Evolutionary conservation across 2,329 filamentous ascomycete species (phyloP), one percentile per base, ranked within the genome.

Genomic region (Proliferodiscus dingleyae): DNA sequence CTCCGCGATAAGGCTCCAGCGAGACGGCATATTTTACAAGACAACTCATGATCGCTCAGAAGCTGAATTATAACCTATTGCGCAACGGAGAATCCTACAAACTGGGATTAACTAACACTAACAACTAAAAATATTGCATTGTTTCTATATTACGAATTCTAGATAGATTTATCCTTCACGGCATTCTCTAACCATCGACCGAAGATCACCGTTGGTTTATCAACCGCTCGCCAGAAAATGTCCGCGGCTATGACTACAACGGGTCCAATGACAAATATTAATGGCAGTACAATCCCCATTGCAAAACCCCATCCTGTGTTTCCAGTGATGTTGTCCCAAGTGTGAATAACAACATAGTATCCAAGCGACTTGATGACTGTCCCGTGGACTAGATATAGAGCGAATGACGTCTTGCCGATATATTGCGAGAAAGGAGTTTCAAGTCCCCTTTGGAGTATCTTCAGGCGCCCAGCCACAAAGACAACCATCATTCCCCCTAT

Each of bases 301-400:
- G 22, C 37, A 39, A 23, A 39, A 6, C 37, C 37, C 37, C n/a
- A 39, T 15, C 37, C 37, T 16, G 19, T n/a, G 16, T 39, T 23
- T 23, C 18, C 37, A 13, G 37, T 39, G 26, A 39, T 24, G 7
- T 39, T 11, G 19, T n/a, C 11, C 41, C 41, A 43, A 19, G 21
- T 28, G 11, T 34, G 28, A 26, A 43, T 43, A n/a, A 43, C 41
- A 5, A 24, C 13, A 34, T 24, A 43, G 26, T 34, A n/a, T 9
- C 38, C 38, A n/a, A 41, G 30, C 4, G 22, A 16, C 38, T 41
- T 41, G 16, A 41, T 41, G 9, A 41, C 24, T 7, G 38, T 21
- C 15, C 79, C 79, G 52, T 79, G 75, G 11, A 75, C 67, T 11
- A 79, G 66, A 53, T 79, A 78, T 4, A 43, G 21, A 2, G 74